These are phyloP conservation scores for Castanopsis chinensis DNA, from an alignment of 306 rosid species.

Conservation along the genomic window DNA sequence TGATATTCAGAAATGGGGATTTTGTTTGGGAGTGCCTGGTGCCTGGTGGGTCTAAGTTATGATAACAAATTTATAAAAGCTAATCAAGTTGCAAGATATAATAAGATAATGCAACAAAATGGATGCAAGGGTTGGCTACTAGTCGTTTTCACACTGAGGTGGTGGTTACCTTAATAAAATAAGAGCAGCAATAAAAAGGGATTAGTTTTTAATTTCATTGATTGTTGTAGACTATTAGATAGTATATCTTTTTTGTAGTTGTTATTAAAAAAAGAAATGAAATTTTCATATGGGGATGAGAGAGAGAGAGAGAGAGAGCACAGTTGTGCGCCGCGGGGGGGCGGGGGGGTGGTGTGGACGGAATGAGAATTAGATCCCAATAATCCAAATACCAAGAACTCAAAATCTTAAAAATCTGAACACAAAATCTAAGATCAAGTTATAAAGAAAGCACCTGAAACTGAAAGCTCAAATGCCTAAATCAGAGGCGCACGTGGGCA, in stretches of 20 bases:
- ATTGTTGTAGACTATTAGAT: constrained; percentile 25
- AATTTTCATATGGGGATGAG: constrained; percentile 27
- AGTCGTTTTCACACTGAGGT: constrained; percentile 80
- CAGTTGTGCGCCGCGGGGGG: no score
- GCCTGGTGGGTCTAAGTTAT: constrained; percentile 61
- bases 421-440: constrained; percentile 17
- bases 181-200: constrained; percentile 50
- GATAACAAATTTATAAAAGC: constrained; percentile 38
- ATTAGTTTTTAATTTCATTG: constrained; percentile 25
- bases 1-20: constrained; percentile 35
- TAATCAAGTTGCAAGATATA: constrained; percentile 27
- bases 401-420: constrained; percentile 26
- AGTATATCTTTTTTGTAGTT: constrained; percentile 30
- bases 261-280: constrained; percentile 48
- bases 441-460: constrained; percentile 42
- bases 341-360: background rate
- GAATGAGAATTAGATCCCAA: constrained; percentile 12
- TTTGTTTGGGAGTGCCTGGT: constrained; percentile 59
- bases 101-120: constrained; percentile 26
- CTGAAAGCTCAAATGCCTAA: constrained; percentile 27
- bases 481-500: constrained; percentile 56
- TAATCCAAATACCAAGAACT: constrained; percentile 22
- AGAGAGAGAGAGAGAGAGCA: background rate
- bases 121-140: constrained; percentile 65
- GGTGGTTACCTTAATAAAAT: constrained; percentile 62